Evolutionary conservation across 1,139 yeast species (phyloP), one percentile per base, ranked within the genome.

Genomic region (Geotrichum phurueaensis): DNA sequence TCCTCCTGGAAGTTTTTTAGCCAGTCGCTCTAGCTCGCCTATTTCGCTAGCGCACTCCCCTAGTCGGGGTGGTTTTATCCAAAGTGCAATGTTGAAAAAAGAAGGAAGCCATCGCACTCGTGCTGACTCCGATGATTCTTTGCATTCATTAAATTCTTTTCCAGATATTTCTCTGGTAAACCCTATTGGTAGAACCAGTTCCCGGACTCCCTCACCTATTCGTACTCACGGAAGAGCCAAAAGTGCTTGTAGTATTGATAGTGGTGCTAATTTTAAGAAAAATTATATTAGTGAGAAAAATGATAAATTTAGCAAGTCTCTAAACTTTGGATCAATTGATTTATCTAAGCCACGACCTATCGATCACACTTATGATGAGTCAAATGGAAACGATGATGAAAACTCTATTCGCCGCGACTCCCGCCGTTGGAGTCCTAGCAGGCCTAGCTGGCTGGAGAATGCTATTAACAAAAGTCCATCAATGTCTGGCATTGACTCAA

Each of bases 391-490:
- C n/a, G 47, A 15, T n/a, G 47, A 39, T n/a, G 47, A 39, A n/a
- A 39, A 18, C 18, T 7, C 22, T n/a, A 2, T 13, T 39, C 9
- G 20, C 47, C 47, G 50, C 20, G 68, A 64, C 52, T 62, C 70
- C 23, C 62, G 72, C 33, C 61, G 64, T 27, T 60, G 62, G 62
- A 57, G 61, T 29, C 62, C 64, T 27, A 51, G 56, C 22, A 48
- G 61, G 39, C 69, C 68, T 53, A 68, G 73, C 1, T 71, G 73
- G 73, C 60, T 71, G 15, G 73, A 70, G 51, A 69, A 69, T 56
- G 73, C 73, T 6, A 58, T 71, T 36, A 67, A 65, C 56, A 68
- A 68, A 58, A 67, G 62, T 56, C 60, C 65, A 12, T 63, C 65
- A 15, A 29, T 54, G 22, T 20, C 57, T 22, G 39, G 52, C 10